A percentile compares a stretch with the other conserved stretches of the same genome.
These are phyloP conservation scores for Achaetomiella virescens DNA, from an alignment of 495 filamentous ascomycete species.

Conservation along the genomic window DNA sequence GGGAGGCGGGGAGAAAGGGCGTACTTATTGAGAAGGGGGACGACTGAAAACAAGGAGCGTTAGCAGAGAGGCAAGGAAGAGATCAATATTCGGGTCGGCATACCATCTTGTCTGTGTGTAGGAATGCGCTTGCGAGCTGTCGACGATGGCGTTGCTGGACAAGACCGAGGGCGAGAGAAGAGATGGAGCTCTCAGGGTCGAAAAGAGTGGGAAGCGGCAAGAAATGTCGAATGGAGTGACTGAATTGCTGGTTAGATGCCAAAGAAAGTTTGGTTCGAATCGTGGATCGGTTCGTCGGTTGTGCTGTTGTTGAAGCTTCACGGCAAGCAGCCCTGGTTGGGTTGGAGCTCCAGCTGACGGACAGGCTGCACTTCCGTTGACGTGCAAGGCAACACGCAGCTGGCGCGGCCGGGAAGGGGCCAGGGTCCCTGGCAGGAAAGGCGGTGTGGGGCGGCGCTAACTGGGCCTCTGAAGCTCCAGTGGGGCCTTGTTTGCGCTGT, in stretches of 20 bases:
- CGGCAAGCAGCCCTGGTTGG: background rate
- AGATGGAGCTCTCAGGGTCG: background rate
- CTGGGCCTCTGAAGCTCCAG: slow-evolving; percentile 7
- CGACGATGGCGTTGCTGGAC: background rate
- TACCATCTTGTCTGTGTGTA: slow-evolving; percentile 23
- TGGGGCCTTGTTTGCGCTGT: slow-evolving; percentile 1
- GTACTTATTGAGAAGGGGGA: slow-evolving; percentile 88
- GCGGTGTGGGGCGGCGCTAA: slow-evolving; percentile 24
- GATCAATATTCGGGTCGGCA: background rate
- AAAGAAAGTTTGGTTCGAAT: background rate
- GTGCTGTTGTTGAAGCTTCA: slow-evolving; percentile 14
- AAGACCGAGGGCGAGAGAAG: background rate
- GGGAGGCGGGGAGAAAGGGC: slow-evolving; percentile 18
- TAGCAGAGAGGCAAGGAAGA: slow-evolving; percentile 7
- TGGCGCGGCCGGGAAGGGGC: slow-evolving; percentile 30
- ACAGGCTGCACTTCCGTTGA: slow-evolving; percentile 12
- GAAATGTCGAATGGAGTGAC: background rate
- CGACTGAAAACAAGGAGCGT: slow-evolving; percentile 39
- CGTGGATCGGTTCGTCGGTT: background rate
- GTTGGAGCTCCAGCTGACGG: slow-evolving; percentile 24
- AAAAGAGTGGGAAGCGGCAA: background rate
- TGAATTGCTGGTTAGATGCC: background rate
- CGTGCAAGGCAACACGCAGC: slow-evolving; percentile 38
- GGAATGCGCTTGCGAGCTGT: background rate
- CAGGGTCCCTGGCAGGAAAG: slow-evolving; percentile 14